Evolutionary conservation across 164 flowering plant species (phyloP).

Genomic region (Berberis thunbergii): DNA sequence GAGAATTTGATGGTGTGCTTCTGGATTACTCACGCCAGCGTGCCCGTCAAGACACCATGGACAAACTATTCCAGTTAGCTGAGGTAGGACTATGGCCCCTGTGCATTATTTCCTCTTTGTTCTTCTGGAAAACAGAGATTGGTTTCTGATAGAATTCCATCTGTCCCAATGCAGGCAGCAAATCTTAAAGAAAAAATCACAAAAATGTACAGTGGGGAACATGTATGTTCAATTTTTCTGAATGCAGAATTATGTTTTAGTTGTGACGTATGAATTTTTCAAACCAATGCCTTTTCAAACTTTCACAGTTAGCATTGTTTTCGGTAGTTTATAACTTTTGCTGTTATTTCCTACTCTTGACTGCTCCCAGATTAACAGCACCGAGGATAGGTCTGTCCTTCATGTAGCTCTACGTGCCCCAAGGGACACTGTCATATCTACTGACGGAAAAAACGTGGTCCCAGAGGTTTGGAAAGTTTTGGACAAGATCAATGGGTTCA

Average conservation of each 20-base stretch:
- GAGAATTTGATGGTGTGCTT: constrained; percentile 76
- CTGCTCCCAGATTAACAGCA: constrained; percentile 60
- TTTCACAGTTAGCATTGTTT: too few relatives aligned
- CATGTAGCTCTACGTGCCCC: constrained; percentile 96
- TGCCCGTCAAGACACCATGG: constrained; percentile 52
- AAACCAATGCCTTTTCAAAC: too few relatives aligned
- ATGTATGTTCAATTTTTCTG: constrained; percentile 31
- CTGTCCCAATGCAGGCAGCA: constrained; percentile 56
- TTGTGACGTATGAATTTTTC: too few relatives aligned
- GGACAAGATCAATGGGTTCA: constrained; percentile 77
- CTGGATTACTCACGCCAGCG: constrained; percentile 85
- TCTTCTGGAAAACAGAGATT: neutral
- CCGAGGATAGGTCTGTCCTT: constrained; percentile 89
- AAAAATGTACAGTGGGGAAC: constrained; percentile 81
- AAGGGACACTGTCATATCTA: constrained; percentile 53
- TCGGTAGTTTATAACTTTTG: too few relatives aligned
- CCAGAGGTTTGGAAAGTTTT: constrained; percentile 94
- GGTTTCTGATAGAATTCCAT: constrained; percentile 1
- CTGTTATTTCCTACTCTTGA: too few relatives aligned
- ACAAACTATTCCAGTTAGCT: constrained; percentile 61
- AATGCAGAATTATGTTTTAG: neutral
- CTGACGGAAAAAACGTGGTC: constrained; percentile 91
- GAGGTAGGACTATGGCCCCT: constrained; percentile 37
- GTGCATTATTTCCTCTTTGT: neutral
- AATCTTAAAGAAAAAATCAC: constrained; percentile 63